Conservation (phyloP, 768 basidiomycete species). For the Crepidotus variabilis region DNA sequence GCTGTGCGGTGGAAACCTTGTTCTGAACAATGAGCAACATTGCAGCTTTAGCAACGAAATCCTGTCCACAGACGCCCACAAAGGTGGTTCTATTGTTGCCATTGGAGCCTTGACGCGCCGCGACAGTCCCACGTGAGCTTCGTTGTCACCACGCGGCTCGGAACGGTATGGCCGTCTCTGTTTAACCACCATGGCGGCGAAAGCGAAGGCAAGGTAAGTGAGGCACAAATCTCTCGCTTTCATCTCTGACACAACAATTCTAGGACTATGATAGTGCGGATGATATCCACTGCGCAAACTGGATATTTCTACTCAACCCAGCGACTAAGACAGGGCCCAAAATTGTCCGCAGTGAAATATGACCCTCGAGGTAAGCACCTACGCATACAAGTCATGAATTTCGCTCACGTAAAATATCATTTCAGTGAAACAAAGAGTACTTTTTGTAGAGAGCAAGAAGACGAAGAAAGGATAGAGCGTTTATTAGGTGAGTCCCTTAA, state of each 20-base stretch:
- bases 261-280: conserved; percentile 81
- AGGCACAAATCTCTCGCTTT: background rate
- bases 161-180: background rate
- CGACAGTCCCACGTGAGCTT: background rate
- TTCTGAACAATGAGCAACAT: too few relatives aligned
- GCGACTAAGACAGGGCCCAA: conserved; percentile 70
- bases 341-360: conserved; percentile 87
- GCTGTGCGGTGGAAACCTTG: too few relatives aligned
- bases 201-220: conserved; percentile 55
- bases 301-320: conserved; percentile 89
- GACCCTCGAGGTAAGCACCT: conserved; percentile 72
- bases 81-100: too few relatives aligned
- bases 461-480: conserved; percentile 46
- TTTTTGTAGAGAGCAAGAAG: conserved; percentile 80
- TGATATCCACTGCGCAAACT: conserved; percentile 89
- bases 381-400: background rate
- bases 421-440: conserved; percentile 64
- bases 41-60: too few relatives aligned
- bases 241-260: background rate
- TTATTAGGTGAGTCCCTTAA: background rate
- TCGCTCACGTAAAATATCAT: background rate
- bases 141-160: background rate
- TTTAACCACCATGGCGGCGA: conserved; percentile 48
- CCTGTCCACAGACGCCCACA: too few relatives aligned
- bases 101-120: background rate